Evolutionary conservation across 495 filamentous ascomycete genomes (phyloP).

Genomic region (Podospora australis): DNA sequence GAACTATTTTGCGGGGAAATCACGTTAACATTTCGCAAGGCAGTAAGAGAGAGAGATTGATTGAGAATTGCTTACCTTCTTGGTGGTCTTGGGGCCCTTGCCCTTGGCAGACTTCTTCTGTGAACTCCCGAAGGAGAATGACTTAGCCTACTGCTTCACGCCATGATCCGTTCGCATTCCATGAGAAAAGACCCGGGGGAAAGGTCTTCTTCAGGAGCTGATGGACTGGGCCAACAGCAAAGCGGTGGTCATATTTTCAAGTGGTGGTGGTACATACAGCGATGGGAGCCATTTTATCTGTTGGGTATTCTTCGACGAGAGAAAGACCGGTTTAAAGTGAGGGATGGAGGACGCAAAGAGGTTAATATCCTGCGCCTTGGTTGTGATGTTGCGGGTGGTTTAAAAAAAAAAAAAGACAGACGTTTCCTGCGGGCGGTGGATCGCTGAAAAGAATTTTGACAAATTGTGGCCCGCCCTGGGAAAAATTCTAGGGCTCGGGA

Average conservation of each 20-base stretch:
- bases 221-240: slow-evolving; percentile 71
- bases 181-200: slow-evolving; percentile 5
- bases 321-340: slow-evolving; percentile 12
- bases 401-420: slow-evolving; percentile 6
- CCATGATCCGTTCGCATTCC: slow-evolving; percentile 43
- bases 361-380: slow-evolving; percentile 49
- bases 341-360: slow-evolving; percentile 57
- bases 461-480: slow-evolving; percentile 5
- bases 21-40: too few relatives aligned
- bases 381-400: slow-evolving; percentile 13
- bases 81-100: slow-evolving; percentile 56
- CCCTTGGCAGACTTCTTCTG: slow-evolving; percentile 61
- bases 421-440: slow-evolving; percentile 1
- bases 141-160: slow-evolving; percentile 95
- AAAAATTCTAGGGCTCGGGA: slow-evolving; percentile 3
- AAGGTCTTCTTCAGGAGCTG: slow-evolving; percentile 4
- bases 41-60: slow-evolving; percentile 13
- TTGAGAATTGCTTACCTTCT: slow-evolving; percentile 45
- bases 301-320: slow-evolving; percentile 11
- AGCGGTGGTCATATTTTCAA: slow-evolving; percentile 51
- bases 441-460: slow-evolving; percentile 1
- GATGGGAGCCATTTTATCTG: slow-evolving; percentile 51
- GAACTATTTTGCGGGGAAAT: too few relatives aligned
- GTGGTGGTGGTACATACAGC: slow-evolving; percentile 61
- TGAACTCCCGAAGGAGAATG: slow-evolving; percentile 36